Base-by-base conservation (phyloP, 2,329 filamentous ascomycete genomes). In the Fusarium transvaalense region DNA sequence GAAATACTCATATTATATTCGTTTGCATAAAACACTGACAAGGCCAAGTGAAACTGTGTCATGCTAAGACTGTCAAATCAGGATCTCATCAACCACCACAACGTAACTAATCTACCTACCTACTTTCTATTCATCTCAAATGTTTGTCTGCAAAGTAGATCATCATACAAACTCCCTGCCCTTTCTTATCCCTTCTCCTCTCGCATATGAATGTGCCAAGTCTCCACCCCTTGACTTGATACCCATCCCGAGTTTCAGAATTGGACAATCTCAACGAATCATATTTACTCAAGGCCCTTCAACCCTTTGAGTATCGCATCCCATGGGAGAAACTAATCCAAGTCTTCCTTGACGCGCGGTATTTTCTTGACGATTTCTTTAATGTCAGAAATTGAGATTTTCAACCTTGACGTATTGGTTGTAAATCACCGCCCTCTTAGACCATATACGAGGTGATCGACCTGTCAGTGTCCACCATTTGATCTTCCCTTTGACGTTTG, bases 241-340 rank as follows among this genome's bases (percentile, higher is more conserved):
- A 61, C 67, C 25, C 25, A 61, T 57, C 56, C 66, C 55, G 56
- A 68, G 71, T 73, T 73, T 73, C 71, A 73, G 71, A 73, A 29
- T 25, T 42, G 34, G 38, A 68, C 17, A 69, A 52, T 34, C 56
- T 64, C 41, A 31, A 63, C 61, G 50, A 73, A 68, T 42, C 69
- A 60, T 60, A 35, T 56, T 38, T n/a, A n/a, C 31, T 61, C 39
- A 21, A 55, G 60, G 45, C n/a, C n/a, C n/a, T n/a, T n/a, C n/a
- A 13, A 25, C 21, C 37, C 35, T 37, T 41, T 46, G 15, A 13
- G 13, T 25, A 31, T 31, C 27, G 13, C 21, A 31, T 31, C 27
- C 38, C 25, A 43, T 25, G n/a, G 25, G 8, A 19, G 41, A 21
- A 29, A 17, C 21, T 17, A 15, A 29, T 3, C 23, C 39, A 45